A percentile compares a stretch with the other conserved stretches of the same genome.
These are phyloP conservation scores for Plantago rigida DNA, from an alignment of 305 asterid genomes.

Conservation along the genomic window DNA sequence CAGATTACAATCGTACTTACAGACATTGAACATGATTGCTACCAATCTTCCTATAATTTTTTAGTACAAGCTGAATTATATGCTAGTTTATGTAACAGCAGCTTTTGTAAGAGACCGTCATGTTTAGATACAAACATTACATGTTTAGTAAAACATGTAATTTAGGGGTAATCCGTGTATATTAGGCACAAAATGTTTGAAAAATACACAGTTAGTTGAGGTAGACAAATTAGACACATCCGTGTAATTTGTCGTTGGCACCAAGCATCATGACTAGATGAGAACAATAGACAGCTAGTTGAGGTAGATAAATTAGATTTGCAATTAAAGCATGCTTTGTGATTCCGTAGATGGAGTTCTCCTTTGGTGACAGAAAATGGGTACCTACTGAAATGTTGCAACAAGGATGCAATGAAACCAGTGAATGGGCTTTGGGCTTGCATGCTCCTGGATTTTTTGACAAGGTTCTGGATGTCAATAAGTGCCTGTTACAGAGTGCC, in stretches of 20 bases:
- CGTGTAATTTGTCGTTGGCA: slow-evolving; percentile 8
- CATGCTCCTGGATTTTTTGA: slow-evolving; percentile 95
- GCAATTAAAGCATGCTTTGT: slow-evolving; percentile 19
- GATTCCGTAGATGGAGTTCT: slow-evolving; percentile 81
- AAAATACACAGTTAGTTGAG: too few relatives aligned
- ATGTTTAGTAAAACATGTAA: too few relatives aligned
- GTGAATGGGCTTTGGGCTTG: slow-evolving; percentile 68
- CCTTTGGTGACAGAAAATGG: slow-evolving; percentile 82
- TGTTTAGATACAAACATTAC: too few relatives aligned
- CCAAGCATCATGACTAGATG: slow-evolving; percentile 17
- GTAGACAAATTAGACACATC: background rate
- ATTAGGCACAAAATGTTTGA: too few relatives aligned
- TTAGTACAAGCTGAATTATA: background rate
- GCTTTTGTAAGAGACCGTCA: too few relatives aligned
- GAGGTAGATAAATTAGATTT: slow-evolving; percentile 1
- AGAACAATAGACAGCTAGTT: background rate
- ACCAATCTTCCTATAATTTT: background rate
- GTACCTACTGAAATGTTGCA: slow-evolving; percentile 56
- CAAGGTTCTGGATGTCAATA: slow-evolving; percentile 70
- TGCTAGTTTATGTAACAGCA: too few relatives aligned
- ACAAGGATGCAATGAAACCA: slow-evolving; percentile 36
- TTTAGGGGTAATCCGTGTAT: too few relatives aligned
- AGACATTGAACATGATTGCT: background rate
- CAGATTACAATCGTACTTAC: too few relatives aligned
- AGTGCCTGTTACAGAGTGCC: slow-evolving; percentile 79